Conservation (phyloP, 352 stramenopile genomes). For the Phytopythium montanum region DNA sequence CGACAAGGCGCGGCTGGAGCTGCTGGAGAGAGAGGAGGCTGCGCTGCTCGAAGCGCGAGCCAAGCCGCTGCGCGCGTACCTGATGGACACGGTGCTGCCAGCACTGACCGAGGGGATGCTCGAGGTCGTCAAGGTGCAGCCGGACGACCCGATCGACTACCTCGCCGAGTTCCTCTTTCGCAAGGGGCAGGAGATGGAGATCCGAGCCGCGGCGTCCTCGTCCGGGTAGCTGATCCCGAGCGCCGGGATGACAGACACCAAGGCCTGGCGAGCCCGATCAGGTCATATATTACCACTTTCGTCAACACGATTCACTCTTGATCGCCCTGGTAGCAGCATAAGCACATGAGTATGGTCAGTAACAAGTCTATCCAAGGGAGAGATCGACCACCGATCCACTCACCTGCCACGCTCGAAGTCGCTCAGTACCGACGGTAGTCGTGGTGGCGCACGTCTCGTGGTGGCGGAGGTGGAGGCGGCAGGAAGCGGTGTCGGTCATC, state of each 20-base stretch:
- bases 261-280: not conserved
- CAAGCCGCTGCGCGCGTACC: conserved; percentile 75
- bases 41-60: conserved; percentile 77
- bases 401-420: not conserved
- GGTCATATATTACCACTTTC: conserved; percentile 1
- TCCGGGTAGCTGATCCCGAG: not conserved
- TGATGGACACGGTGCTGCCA: conserved; percentile 84
- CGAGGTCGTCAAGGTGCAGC: conserved; percentile 85
- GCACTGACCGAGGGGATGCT: conserved; percentile 84
- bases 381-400: not conserved
- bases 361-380: not conserved
- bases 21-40: conserved; percentile 74
- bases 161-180: conserved; percentile 85
- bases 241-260: not conserved
- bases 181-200: conserved; percentile 63
- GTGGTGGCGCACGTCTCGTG: not conserved
- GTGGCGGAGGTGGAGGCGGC: not conserved
- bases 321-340: not conserved
- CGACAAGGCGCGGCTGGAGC: conserved; percentile 59
- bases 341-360: not conserved
- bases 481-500: not conserved
- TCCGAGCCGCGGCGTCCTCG: conserved; percentile 2
- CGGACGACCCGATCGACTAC: conserved; percentile 85
- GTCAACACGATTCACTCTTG: not conserved
- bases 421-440: conserved; percentile 6